Conservation (phyloP, 75 land plant genomes). For the Pseudotsuga menziesii region DNA sequence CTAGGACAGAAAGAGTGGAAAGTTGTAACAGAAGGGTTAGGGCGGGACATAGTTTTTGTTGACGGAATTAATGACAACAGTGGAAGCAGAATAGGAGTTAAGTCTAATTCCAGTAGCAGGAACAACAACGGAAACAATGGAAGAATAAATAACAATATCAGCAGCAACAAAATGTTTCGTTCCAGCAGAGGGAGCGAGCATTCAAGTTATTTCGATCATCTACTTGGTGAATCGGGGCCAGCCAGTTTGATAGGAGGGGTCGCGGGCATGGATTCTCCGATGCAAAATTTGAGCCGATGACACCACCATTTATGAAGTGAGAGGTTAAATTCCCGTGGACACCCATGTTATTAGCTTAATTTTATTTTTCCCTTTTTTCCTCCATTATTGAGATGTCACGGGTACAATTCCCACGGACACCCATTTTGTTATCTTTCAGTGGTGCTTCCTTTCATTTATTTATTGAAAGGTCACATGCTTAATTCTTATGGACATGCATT, state of each 20-base stretch:
- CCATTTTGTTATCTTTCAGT: background rate
- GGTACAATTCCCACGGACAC: background rate
- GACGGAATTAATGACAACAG: conserved; percentile 3
- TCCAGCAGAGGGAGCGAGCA: conserved; percentile 1
- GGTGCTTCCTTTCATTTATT: background rate
- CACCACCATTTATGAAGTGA: conserved; percentile 8
- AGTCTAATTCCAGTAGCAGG: background rate
- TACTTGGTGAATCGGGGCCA: background rate
- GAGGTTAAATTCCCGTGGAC: background rate
- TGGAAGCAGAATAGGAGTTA: background rate
- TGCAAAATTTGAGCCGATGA: conserved; percentile 8
- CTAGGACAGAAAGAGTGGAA: conserved; percentile 9
- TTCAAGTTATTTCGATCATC: background rate
- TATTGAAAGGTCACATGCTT: background rate
- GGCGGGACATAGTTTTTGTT: background rate
- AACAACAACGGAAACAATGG: background rate
- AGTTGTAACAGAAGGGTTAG: background rate
- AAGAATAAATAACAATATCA: background rate
- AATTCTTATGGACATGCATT: background rate
- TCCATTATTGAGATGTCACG: background rate
- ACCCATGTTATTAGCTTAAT: background rate
- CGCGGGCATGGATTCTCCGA: background rate
- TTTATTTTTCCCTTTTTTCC: background rate
- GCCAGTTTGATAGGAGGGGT: background rate
- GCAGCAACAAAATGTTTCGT: background rate